Base-by-base conservation (phyloP, 2,329 filamentous ascomycete genomes). In the Dothideomycetidae sp. region DNA sequence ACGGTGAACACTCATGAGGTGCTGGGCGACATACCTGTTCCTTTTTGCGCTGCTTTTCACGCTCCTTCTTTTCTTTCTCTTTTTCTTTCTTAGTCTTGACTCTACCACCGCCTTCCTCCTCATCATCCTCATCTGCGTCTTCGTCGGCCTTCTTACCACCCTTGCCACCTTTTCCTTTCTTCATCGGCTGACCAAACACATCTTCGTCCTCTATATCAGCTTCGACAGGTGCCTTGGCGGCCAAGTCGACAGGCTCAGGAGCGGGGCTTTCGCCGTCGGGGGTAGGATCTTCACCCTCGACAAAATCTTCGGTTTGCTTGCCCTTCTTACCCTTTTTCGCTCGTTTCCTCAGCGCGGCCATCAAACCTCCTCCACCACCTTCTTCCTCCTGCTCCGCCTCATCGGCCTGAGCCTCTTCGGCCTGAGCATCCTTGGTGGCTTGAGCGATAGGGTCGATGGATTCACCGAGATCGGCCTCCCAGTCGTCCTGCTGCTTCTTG, bases 1-100 rank as follows among this genome's bases (percentile, higher is more conserved):
- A 15, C 15, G n/a, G n/a, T n/a, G n/a, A n/a, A n/a, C n/a, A n/a
- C n/a, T n/a, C n/a, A n/a, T n/a, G n/a, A n/a, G n/a, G n/a, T n/a
- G n/a, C n/a, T n/a, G n/a, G n/a, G n/a, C n/a, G 28, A 55, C 66
- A 41, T 58, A 90, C 84, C 73, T 96, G 81, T 62, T 98, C 90
- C 75, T 86, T 98, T 67, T 98, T 98, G 48, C 86, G 73, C 64
- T 90, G 82, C 75, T 98, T 98, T 67, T 98, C 90, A 44, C 84
- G 77, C 66, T 98, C 90, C 66, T 94, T 98, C 71, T 88, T 96
- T 53, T 88, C 70, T 62, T 84, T 93, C 60, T 98, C 90, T 67
- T 98, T 98, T 66, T 98, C 86, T 41, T 92, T 90, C 73, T 96
- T 98, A 28, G 84, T 93, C 64, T 96, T 76, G 33, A 96, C 70